Evolutionary conservation across 208 protist species (phyloP), one percentile per base, ranked within the genome.

Genomic region (Vickermania spadyakhi): DNA sequence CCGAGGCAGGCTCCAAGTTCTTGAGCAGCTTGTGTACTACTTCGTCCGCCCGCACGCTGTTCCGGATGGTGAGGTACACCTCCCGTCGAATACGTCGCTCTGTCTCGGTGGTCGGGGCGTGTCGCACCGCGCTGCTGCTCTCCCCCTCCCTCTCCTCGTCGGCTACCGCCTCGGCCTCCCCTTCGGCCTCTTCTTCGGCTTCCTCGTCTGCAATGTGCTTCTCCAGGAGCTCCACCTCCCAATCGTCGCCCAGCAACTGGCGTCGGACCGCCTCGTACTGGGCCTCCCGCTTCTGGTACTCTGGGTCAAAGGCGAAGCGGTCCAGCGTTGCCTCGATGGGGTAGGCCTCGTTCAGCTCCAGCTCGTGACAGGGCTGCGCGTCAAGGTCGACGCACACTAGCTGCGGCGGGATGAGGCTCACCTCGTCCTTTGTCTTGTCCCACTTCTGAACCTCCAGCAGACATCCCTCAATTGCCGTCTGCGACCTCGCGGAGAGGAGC

Each of bases 11-110:
- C 55, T 76, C 69, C 77, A 90, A 83, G 49, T 64, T 60, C 42
- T 93, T 93, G 7, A 99, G 68, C 28, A 99, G 86, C 72, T 99
- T 99, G 84, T 99, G 98, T n/a, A 95, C 98, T 53, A 86, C 96
- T 70, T 99, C 98, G 55, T 99, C 98, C 45, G 96, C 97, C 56
- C 88, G 84, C n/a, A 97, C 73, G 56, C 90, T 97, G 26, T 91
- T 98, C 75, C 98, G 98, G 65, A 99, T 98, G 14, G 96, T 95
- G 31, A 99, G 84, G 74, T 99, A 99, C 14, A 99, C 97, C n/a
- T 90, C 87, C 30, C 91, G 81, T 1, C 96, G 81, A 2, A 99
- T 68, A 56, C 91, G 79, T 11, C 96, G 83, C 41, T 94, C 71
- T 49, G 96, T 81, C n/a, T 86, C n/a, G 21, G 5, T 7, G 27